Percentiles rank a stretch among this genome's conserved stretches.
These are phyloP conservation scores for Malassezia globosa DNA, from an alignment of 1,284 basidiomycete species.

Conservation along the genomic window DNA sequence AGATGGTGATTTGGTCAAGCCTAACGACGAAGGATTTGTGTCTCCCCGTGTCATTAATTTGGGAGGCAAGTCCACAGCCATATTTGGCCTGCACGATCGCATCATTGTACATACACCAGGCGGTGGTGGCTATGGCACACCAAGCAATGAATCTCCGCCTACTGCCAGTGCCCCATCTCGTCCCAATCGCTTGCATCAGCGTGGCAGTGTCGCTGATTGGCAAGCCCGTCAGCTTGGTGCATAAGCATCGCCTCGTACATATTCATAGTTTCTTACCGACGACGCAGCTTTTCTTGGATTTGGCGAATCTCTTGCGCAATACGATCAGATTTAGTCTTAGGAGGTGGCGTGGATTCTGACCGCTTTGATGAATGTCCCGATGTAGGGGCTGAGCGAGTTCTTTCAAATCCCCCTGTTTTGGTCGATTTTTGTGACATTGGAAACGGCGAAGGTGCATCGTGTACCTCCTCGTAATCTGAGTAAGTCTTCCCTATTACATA, in stretches of 20 bases:
- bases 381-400: background rate
- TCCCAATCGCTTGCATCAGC: conserved; percentile 9
- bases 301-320: conserved; percentile 5
- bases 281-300: conserved; percentile 7
- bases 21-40: conserved; percentile 28
- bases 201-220: conserved; percentile 35
- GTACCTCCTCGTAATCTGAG: conserved; percentile 11
- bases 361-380: background rate
- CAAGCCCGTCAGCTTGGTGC: conserved; percentile 27
- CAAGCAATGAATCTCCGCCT: background rate
- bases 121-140: conserved; percentile 75
- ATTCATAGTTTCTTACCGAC: background rate
- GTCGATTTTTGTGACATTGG: conserved; percentile 5
- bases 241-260: conserved; percentile 13
- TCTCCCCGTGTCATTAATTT: conserved; percentile 64
- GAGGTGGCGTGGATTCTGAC: background rate
- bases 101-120: conserved; percentile 79
- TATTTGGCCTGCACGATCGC: conserved; percentile 72
- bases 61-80: conserved; percentile 77
- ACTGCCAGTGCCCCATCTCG: background rate
- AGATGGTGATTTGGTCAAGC: conserved; percentile 56
- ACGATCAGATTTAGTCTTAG: background rate
- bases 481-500: background rate
- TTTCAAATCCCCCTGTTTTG: too few relatives aligned
- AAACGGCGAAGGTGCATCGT: conserved; percentile 16